Percentiles rank a stretch among this genome's conserved stretches.
phyloP scores from a whole-genome alignment of 352 stramenopile genomes.

The Pythium sp. region DNA sequence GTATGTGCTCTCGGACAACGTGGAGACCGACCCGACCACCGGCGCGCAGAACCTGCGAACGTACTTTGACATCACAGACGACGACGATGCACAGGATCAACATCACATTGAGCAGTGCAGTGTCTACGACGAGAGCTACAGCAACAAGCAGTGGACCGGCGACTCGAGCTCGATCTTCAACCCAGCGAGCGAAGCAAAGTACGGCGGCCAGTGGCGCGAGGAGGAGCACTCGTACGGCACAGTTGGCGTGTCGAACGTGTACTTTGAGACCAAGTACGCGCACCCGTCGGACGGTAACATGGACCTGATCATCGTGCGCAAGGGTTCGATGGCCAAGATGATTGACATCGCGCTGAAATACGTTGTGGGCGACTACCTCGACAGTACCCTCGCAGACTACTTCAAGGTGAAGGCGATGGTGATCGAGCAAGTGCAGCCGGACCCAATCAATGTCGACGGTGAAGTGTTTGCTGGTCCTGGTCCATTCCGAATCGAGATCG shows the following conservation, averaged over 20 bases:
- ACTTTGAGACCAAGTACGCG: constrained; percentile 78
- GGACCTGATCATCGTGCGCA: constrained; percentile 70
- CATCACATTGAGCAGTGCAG: constrained; percentile 76
- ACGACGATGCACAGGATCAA: constrained; percentile 48
- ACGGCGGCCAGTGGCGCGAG: constrained; percentile 45
- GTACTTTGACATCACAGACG: constrained; percentile 69
- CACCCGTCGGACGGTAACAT: constrained; percentile 80
- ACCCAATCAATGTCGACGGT: constrained; percentile 77
- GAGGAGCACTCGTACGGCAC: constrained; percentile 53
- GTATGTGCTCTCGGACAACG: constrained; percentile 67
- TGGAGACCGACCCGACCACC: constrained; percentile 34
- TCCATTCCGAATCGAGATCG: constrained; percentile 71
- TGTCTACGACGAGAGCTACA: constrained; percentile 62
- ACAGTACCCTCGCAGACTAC: constrained; percentile 62
- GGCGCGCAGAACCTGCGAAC: constrained; percentile 60
- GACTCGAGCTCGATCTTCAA: constrained; percentile 58
- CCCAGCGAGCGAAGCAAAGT: constrained; percentile 60
- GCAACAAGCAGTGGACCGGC: constrained; percentile 55
- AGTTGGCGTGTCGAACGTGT: constrained; percentile 69
- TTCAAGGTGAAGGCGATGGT: constrained; percentile 78
- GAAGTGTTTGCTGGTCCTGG: constrained; percentile 63
- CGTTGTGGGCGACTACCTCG: constrained; percentile 48
- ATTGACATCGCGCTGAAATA: constrained; percentile 54
- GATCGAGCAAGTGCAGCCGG: constrained; percentile 55
- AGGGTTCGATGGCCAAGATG: constrained; percentile 43